Evolutionary conservation across 345 rosid genomes (phyloP).

Genomic region (Brassica carinata): DNA sequence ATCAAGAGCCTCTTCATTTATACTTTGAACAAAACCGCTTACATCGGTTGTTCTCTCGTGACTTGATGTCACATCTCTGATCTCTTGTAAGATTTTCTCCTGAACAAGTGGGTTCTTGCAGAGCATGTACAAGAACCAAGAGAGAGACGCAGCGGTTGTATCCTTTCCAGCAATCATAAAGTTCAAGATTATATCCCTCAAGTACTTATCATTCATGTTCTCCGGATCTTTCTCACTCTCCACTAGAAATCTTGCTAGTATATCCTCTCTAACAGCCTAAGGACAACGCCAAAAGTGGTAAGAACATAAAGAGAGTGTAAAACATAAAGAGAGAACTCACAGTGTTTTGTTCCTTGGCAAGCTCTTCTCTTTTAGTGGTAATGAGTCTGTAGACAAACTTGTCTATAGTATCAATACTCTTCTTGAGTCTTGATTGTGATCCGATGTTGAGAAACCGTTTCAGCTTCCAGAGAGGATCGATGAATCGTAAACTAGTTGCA

Average conservation of each 20-base stretch:
- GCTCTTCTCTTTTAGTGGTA: conserved; percentile 48
- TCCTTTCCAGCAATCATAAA: conserved; percentile 83
- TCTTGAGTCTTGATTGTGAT: conserved; percentile 54
- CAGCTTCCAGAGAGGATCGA: conserved; percentile 73
- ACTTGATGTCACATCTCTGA: conserved; percentile 44
- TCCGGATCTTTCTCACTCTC: conserved; percentile 63
- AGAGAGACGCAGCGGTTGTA: conserved; percentile 55
- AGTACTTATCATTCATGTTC: conserved; percentile 57
- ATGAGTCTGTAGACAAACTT: conserved; percentile 57
- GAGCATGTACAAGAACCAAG: conserved; percentile 79
- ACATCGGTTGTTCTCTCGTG: conserved; percentile 28
- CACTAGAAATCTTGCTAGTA: conserved; percentile 62
- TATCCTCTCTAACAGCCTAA: conserved; percentile 64
- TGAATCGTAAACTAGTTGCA: conserved; percentile 49
- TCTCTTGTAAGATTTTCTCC: conserved; percentile 63
- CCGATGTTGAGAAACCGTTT: conserved; percentile 60
- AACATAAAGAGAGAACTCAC: conserved; percentile 39
- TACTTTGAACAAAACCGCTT: conserved; percentile 45
- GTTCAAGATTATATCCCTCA: conserved; percentile 69
- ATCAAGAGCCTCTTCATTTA: conserved; percentile 52
- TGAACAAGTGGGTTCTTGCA: conserved; percentile 72
- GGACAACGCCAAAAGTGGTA: neutral
- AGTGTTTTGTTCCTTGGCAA: conserved; percentile 15
- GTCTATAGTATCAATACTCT: conserved; percentile 48
- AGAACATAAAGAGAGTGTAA: neutral